Base-by-base conservation (phyloP, 1,284 basidiomycete genomes). In the Microbotryum silenes-acaulis region DNA sequence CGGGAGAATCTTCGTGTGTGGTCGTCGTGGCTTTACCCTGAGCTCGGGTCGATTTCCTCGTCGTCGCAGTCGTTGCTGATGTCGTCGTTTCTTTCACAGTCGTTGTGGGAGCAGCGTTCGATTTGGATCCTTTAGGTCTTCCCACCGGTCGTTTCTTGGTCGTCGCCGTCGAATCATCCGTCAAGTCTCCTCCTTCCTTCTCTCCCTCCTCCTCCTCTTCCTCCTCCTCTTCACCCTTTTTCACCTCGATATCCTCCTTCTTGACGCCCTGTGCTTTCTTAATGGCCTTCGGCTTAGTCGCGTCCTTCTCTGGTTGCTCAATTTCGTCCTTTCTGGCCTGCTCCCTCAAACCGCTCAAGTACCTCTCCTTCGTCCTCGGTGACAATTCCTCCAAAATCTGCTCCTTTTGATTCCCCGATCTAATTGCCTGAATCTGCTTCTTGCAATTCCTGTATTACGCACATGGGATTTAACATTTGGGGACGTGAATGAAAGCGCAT, bases 401-500 rank as follows among this genome's bases (percentile, higher is more conserved):
- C 6, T 21, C 23, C 50, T 45, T 50, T 18, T 51, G n/a, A 2
- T 27, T 23, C 10, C 33, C 51, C 2, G 48, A 29, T 20, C 45
- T 42, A 37, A 60, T 57, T 9, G 46, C 25, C 1, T 33, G 23
- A 8, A 63, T 54, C 21, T 66, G 60, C 20, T 33, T 29, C 37
- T 51, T 49, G 21, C 56, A n/a, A 10, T 55, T 55, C 4, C 63
- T 61, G 29, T 5, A 0, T 27, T 27, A 7, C 3, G 27, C 0
- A 27, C 27, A 4, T 27, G 27, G 27, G 27, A 27, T 31, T 25
- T 25, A 9, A 7, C 31, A 10, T 8, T 31, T 8, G 31, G 7
- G 4, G 14, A 9, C 18, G 23, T 20, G n/a, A 9, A 9, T 10
- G 27, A 27, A 31, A 50, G 16, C 20, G 20, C 10, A 27, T 25